A percentile compares a stretch with the other conserved stretches of the same genome.
These are phyloP conservation scores for Solidago caesia DNA, from an alignment of 129 eudicot species.

Conservation along the genomic window DNA sequence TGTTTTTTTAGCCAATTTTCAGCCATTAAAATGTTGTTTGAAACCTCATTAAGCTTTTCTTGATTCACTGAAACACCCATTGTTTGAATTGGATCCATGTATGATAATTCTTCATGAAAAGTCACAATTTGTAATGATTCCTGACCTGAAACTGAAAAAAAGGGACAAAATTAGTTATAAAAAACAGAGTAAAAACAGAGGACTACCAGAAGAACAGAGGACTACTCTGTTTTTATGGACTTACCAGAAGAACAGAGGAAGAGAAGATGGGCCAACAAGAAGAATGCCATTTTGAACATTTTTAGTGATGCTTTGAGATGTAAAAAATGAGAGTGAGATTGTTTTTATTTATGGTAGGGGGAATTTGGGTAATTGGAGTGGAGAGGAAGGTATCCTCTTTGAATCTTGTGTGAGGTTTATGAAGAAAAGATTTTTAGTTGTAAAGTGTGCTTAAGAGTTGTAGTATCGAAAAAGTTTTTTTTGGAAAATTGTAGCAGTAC, in stretches of 20 bases:
- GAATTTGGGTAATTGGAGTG: conserved; percentile 35
- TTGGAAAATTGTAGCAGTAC: conserved; percentile 20
- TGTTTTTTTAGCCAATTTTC: conserved; percentile 71
- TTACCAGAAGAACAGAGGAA: conserved; percentile 41
- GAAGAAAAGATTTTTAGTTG: background rate
- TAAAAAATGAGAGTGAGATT: conserved; percentile 6
- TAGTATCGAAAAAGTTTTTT: background rate
- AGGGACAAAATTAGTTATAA: background rate
- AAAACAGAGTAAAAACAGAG: conserved; percentile 2
- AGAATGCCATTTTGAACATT: conserved; percentile 39
- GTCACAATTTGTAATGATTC: conserved; percentile 43
- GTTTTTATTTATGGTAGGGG: conserved; percentile 22
- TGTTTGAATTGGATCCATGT: conserved; percentile 26
- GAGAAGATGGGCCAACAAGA: conserved; percentile 1
- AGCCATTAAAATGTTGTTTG: conserved; percentile 57
- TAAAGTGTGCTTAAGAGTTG: conserved; percentile 24
- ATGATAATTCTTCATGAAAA: conserved; percentile 32
- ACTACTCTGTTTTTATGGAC: background rate
- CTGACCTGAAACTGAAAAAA: conserved; percentile 52
- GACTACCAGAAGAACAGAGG: conserved; percentile 38
- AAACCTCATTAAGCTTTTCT: conserved; percentile 53
- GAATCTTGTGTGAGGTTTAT: background rate
- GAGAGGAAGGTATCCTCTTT: conserved; percentile 36
- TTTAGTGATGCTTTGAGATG: conserved; percentile 20
- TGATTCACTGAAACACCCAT: conserved; percentile 43